Conservation (phyloP, 768 basidiomycete species). For the Lentinula raphanica region DNA sequence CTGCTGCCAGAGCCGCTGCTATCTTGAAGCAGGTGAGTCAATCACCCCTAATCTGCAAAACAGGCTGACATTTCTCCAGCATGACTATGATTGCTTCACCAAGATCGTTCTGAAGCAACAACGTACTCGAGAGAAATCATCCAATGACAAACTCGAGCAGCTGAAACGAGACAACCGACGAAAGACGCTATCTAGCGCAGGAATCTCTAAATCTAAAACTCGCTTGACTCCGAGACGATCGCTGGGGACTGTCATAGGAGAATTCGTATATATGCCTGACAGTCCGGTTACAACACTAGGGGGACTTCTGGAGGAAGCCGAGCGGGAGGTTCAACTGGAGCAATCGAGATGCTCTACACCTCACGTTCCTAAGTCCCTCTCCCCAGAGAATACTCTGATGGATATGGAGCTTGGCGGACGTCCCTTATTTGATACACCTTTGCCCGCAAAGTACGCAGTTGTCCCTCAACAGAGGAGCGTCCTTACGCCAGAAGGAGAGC, state of each 20-base stretch:
- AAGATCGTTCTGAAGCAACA: conserved; percentile 33
- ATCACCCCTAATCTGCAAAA: conserved; percentile 1
- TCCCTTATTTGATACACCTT: neutral
- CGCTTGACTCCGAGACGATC: conserved; percentile 12
- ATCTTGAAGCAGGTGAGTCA: conserved; percentile 79
- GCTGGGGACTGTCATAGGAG: conserved; percentile 14
- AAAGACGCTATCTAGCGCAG: conserved; percentile 24
- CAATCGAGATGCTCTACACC: neutral
- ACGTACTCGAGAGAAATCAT: conserved; percentile 15
- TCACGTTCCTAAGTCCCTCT: neutral
- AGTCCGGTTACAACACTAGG: conserved; percentile 50
- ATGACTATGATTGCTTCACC: conserved; percentile 83
- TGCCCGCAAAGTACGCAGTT: neutral
- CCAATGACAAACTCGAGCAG: conserved; percentile 28
- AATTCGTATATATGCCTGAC: conserved; percentile 49
- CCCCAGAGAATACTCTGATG: neutral
- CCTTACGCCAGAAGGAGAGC: neutral
- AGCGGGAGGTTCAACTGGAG: conserved; percentile 34
- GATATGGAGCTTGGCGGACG: neutral
- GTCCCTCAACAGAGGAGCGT: neutral
- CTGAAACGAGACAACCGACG: conserved; percentile 28
- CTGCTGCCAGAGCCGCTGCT: conserved; percentile 89
- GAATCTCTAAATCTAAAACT: conserved; percentile 21
- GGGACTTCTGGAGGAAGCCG: conserved; percentile 54
- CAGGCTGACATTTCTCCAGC: conserved; percentile 32